phyloP scores from a whole-genome alignment of 441 rosid species.

The Erodium moschatum region DNA sequence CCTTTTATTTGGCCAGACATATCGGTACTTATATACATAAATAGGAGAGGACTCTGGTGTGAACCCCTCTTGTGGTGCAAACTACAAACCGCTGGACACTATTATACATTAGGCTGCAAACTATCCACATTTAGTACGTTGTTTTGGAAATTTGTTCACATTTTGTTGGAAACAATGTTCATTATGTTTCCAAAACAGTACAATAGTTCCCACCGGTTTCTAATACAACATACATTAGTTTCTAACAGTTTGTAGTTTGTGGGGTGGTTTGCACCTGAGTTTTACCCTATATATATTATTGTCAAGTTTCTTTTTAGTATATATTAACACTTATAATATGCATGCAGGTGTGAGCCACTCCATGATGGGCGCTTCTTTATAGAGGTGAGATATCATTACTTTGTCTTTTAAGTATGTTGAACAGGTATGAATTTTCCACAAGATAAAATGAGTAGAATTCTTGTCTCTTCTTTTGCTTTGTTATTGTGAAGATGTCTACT shows the following conservation, averaged over 20 bases:
- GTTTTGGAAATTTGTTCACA: too few species aligned
- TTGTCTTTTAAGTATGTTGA: constrained; percentile 9
- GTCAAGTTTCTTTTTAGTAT: not conserved
- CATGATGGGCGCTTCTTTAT: constrained; percentile 84
- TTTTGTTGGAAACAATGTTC: too few species aligned
- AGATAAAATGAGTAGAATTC: not conserved
- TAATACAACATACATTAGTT: too few species aligned
- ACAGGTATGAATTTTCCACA: not conserved
- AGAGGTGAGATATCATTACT: constrained; percentile 45
- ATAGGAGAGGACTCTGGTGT: too few species aligned
- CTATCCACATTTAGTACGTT: too few species aligned
- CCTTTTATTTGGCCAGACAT: not conserved
- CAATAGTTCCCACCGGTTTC: too few species aligned
- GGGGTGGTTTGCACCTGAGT: too few species aligned
- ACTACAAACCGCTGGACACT: too few species aligned
- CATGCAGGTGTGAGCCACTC: constrained; percentile 77
- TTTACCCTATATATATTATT: not conserved
- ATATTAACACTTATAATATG: constrained; percentile 12
- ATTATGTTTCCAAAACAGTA: too few species aligned
- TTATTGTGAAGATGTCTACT: not conserved
- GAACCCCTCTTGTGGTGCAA: too few species aligned
- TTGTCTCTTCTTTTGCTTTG: not conserved
- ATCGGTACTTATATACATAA: not conserved
- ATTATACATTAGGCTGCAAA: too few species aligned
- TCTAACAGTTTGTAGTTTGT: too few species aligned